Base-by-base conservation (phyloP, 257 asterid species). In the Scutellaria minor region DNA sequence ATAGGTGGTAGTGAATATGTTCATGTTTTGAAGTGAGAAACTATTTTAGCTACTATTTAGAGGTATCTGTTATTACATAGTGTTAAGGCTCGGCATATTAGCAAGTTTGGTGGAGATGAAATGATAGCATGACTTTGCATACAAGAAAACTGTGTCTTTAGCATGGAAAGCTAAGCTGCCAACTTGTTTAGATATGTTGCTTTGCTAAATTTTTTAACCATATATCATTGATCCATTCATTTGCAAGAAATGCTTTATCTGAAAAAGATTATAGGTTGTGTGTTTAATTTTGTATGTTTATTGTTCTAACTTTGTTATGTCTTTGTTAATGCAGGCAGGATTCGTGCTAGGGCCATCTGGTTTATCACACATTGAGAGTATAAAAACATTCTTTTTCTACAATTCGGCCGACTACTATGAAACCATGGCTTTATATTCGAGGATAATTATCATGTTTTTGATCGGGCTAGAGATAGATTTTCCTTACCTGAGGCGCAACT, bases 291-390 rank as follows among this genome's bases (percentile, higher is more conserved):
- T 35, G 51, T 35, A 71, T 9, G 56, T 58, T 24, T 18, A 18
- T 68, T 15, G 53, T 67, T 72, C 62, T 77, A 41, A 55, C 39
- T 15, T 24, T 46, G 45, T 53, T 22, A n/a, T 58, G 58, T 64
- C 46, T 76, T 64, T 47, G 18, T 66, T 59, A 64, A 56, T 69
- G 71, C 92, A 95, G 99, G 98, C 99, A 9, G 99, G 99, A 40
- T 88, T 92, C 59, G 87, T 95, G 75, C 82, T 95, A 73, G 97
- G 99, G 13, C 99, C 97, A 4, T 92, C 99, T 6, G 87, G 97
- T 35, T 77, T 95, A 60, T 92, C 98, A 9, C 89, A 83, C 59
- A 79, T 90, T 50, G 72, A 64, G 0, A 5, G 9, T 4, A 85
- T 92, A 9, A 84, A 76, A 48, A 15, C 53, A 0, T 95, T 90